phyloP scores from a whole-genome alignment of 805 yeast genomes.

The Yamadazyma sp. region DNA sequence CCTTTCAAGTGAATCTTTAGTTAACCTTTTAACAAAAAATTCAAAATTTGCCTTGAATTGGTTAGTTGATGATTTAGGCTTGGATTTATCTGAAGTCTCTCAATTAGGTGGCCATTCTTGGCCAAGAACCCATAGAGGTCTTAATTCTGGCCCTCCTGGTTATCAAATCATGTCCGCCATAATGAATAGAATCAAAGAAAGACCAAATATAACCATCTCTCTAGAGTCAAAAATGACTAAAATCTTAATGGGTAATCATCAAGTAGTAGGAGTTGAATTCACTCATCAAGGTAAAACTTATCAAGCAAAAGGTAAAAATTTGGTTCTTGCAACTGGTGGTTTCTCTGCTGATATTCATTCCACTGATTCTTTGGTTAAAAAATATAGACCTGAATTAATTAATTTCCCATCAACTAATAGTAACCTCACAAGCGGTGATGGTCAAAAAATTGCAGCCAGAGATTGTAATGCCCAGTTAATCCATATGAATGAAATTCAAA shows the following conservation, averaged over 20 bases:
- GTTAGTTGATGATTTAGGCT: constrained; percentile 22
- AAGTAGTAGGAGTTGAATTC: constrained; percentile 44
- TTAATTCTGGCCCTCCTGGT: constrained; percentile 54
- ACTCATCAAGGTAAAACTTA: constrained; percentile 8
- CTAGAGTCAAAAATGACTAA: constrained; percentile 14
- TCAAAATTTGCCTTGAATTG: constrained; percentile 32
- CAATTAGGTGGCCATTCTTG: constrained; percentile 40
- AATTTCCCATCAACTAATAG: constrained; percentile 57
- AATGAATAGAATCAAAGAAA: constrained; percentile 31
- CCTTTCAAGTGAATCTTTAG: constrained; percentile 22
- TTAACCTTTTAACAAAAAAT: constrained; percentile 20
- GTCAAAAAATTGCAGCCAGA: constrained; percentile 45
- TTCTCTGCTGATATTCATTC: constrained; percentile 43
- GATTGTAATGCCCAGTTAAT: constrained; percentile 47
- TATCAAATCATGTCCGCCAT: constrained; percentile 52
- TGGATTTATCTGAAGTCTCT: constrained; percentile 30
- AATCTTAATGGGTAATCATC: constrained; percentile 23
- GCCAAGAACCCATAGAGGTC: constrained; percentile 40
- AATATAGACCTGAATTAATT: constrained; percentile 46
- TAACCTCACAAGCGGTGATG: constrained; percentile 56
- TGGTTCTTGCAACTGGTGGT: constrained; percentile 61
- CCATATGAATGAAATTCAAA: constrained; percentile 58
- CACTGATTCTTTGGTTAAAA: constrained; percentile 30
- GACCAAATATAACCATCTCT: constrained; percentile 20
- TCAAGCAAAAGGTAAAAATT: constrained; percentile 17